phyloP scores from a whole-genome alignment of 805 yeast genomes.

The Wickerhamiella australiensis region DNA sequence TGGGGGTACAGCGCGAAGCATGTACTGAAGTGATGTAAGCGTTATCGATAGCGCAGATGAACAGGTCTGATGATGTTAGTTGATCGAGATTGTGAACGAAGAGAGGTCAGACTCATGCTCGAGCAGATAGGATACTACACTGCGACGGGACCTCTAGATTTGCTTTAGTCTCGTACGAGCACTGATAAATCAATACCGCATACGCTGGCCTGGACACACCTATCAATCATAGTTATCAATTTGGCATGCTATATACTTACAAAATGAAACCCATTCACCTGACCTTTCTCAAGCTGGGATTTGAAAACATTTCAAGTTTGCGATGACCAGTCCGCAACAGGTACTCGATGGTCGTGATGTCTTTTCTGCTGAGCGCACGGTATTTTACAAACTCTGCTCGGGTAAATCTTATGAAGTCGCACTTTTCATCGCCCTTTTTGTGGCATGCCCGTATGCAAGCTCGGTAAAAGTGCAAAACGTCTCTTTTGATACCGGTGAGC shows the following conservation, averaged over 20 bases:
- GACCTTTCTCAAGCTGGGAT: slow-evolving; percentile 61
- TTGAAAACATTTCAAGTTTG: slow-evolving; percentile 58
- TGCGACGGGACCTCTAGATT: no score
- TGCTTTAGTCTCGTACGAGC: no score
- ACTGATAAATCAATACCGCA: background rate
- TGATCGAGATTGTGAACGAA: no score
- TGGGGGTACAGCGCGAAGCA: no score
- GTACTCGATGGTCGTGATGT: slow-evolving; percentile 77
- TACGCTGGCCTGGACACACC: no score
- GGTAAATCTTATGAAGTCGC: slow-evolving; percentile 36
- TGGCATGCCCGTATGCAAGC: slow-evolving; percentile 36
- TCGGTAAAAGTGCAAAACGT: slow-evolving; percentile 38
- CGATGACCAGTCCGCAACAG: slow-evolving; percentile 64
- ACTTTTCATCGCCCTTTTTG: slow-evolving; percentile 40
- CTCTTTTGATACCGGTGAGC: slow-evolving; percentile 31
- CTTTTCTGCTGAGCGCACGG: slow-evolving; percentile 51
- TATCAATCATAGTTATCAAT: no score
- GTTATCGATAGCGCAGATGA: background rate
- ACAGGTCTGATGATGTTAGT: no score
- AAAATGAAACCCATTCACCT: background rate
- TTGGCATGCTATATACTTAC: background rate
- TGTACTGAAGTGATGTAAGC: no score
- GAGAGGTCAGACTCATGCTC: no score
- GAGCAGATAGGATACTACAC: no score
- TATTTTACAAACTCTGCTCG: slow-evolving; percentile 54